phyloP scores from a whole-genome alignment of 257 asterid genomes.

The Fraxinus excelsior region DNA sequence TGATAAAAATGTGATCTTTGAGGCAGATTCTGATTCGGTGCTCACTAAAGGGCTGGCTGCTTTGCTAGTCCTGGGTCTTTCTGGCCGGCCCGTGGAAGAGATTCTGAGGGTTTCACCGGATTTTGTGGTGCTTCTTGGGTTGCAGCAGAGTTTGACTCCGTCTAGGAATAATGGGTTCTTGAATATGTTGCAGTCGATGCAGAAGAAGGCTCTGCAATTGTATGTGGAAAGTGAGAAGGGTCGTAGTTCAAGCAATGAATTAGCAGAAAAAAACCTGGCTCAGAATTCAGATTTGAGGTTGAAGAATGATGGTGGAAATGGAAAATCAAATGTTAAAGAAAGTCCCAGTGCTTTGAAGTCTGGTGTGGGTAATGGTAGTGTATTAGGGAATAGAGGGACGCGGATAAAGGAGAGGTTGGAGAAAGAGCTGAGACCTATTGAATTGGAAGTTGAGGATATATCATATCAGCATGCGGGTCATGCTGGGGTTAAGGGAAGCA shows the following conservation, averaged over 20 bases:
- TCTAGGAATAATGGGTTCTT: slow-evolving; percentile 84
- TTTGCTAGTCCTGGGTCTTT: slow-evolving; percentile 78
- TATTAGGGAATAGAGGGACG: slow-evolving; percentile 59
- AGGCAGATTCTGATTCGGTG: slow-evolving; percentile 85
- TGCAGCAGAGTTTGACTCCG: slow-evolving; percentile 75
- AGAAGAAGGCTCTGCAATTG: slow-evolving; percentile 71
- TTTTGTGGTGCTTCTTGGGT: slow-evolving; percentile 69
- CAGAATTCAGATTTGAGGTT: slow-evolving; percentile 30
- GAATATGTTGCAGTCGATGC: slow-evolving; percentile 90
- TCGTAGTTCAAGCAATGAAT: slow-evolving; percentile 16
- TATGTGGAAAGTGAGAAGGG: slow-evolving; percentile 53
- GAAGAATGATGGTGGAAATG: slow-evolving; percentile 31
- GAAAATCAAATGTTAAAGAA: slow-evolving; percentile 28
- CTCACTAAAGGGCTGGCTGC: slow-evolving; percentile 88
- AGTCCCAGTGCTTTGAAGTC: slow-evolving; percentile 8
- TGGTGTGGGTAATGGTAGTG: slow-evolving; percentile 28
- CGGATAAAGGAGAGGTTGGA: slow-evolving; percentile 60
- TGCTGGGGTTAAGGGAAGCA: slow-evolving; percentile 67
- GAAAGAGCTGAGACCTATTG: slow-evolving; percentile 55
- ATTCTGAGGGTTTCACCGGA: slow-evolving; percentile 72
- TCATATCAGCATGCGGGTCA: slow-evolving; percentile 91
- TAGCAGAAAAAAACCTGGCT: slow-evolving; percentile 7
- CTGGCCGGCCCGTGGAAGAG: slow-evolving; percentile 67
- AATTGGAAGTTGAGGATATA: slow-evolving; percentile 69
- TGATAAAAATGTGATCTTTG: slow-evolving; percentile 66